These are phyloP conservation scores for Fusarium sp. DNA, from an alignment of 2,329 filamentous ascomycete species.

Conservation along the genomic window DNA sequence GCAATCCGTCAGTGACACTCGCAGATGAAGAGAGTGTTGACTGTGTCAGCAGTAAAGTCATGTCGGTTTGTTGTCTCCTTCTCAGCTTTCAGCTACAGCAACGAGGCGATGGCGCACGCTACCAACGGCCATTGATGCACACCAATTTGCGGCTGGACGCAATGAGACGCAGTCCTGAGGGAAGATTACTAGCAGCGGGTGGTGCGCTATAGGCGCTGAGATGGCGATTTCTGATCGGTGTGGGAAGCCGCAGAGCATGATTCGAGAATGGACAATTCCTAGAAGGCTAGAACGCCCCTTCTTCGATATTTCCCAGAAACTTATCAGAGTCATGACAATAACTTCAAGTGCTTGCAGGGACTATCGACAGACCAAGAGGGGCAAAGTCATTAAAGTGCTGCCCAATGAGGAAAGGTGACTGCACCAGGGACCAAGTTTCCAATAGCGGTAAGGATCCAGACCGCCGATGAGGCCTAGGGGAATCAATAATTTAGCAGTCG, in stretches of 20 bases:
- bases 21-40: conserved; percentile 4
- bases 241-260: conserved; percentile 1
- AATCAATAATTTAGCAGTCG: conserved; percentile 30
- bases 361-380: conserved; percentile 33
- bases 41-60: conserved; percentile 1
- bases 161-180: background rate
- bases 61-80: conserved; percentile 18
- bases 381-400: conserved; percentile 37
- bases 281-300: conserved; percentile 26
- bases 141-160: conserved; percentile 21
- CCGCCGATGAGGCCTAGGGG: conserved; percentile 18
- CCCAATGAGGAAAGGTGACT: conserved; percentile 32
- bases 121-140: conserved; percentile 32
- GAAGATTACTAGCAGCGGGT: background rate
- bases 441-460: conserved; percentile 41
- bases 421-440: conserved; percentile 24
- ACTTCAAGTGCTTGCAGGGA: conserved; percentile 29
- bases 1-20: conserved; percentile 2
- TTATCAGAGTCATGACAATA: conserved; percentile 24
- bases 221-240: conserved; percentile 5
- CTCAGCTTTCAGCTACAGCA: conserved; percentile 28
- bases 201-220: conserved; percentile 23
- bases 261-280: conserved; percentile 14
- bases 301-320: conserved; percentile 24
- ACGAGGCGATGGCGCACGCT: conserved; percentile 31